Base-by-base conservation (phyloP, 2,329 filamentous ascomycete species). In the Bipolaris gigantea region DNA sequence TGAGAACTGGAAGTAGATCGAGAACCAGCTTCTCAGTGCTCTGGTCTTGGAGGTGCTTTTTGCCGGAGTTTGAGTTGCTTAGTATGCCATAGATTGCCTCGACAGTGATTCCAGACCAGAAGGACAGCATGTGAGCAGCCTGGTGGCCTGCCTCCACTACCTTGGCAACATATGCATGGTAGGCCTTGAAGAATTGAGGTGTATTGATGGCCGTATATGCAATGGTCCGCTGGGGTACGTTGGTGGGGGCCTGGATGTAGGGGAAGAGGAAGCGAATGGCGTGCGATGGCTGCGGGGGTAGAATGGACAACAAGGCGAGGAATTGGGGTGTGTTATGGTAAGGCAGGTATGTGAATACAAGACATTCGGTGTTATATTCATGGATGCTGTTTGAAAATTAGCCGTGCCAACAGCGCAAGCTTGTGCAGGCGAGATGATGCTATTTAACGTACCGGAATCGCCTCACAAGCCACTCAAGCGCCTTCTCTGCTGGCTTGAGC, bases 401-500 rank as follows among this genome's bases (percentile, higher is more conserved):
- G 44, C 44, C 13, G 36, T 39, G 7, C 11, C 13, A 5, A 35
- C 8, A 11, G 30, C 19, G 16, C 36, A 38, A 39, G 27, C 38
- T 19, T 18, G 3, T 35, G 18, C 18, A 27, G 44, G 32, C 38
- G 16, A 25, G 10, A 6, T 23, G 11, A 19, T 21, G 23, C 21
- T 16, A 11, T 15, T 32, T 18, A 16, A 48, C 50, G 23, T 41
- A 53, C 50, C 50, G 86, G 70, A 97, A 99, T 67, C 93, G 83
- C 68, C 94, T 83, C 50, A 99, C 84, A 42, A 99, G 82, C 94
- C 94, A 99, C 78, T 99, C 95, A 34, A 97, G 81, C 15, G 92
- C 87, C 76, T 95, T 96, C 49, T 96, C 85, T 0, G 90, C 91
- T 36, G 94, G 93, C 77, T 88, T 92, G 30, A 99, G 80, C 59